These are phyloP conservation scores for Nidula niveotomentosa DNA, from an alignment of 1,284 basidiomycete species.

Conservation along the genomic window DNA sequence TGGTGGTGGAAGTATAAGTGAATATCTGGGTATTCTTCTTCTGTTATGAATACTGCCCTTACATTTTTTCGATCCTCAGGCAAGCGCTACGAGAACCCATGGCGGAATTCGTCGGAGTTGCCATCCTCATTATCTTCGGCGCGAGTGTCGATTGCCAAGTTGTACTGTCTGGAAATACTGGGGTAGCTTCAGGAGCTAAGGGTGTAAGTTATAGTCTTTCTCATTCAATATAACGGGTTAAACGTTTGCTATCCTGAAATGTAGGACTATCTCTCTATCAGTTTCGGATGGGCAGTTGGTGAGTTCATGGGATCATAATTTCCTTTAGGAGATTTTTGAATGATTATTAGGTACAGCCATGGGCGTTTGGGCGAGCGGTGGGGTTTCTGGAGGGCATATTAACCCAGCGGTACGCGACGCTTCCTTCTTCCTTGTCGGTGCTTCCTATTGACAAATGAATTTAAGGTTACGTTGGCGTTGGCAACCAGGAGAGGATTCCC, in stretches of 20 bases:
- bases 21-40: constrained; percentile 7
- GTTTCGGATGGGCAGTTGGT: constrained; percentile 67
- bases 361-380: constrained; percentile 62
- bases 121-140: constrained; percentile 64
- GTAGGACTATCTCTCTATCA: constrained; percentile 54
- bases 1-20: constrained; percentile 51
- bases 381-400: constrained; percentile 72
- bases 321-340: not conserved
- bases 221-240: not conserved
- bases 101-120: constrained; percentile 67
- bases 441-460: not conserved
- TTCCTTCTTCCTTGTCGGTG: constrained; percentile 1
- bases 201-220: constrained; percentile 43
- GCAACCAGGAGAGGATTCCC: constrained; percentile 71
- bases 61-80: constrained; percentile 19
- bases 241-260: constrained; percentile 20
- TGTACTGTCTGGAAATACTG: constrained; percentile 47
- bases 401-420: constrained; percentile 61
- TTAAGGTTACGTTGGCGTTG: constrained; percentile 52
- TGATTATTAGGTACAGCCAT: constrained; percentile 30
- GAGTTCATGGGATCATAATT: constrained; percentile 19
- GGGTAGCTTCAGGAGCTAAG: constrained; percentile 51
- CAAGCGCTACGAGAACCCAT: constrained; percentile 55
- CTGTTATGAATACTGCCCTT: not conserved
- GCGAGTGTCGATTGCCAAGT: constrained; percentile 62